Evolutionary conservation across 2,329 filamentous ascomycete species (phyloP).

Genomic region (Aureobasidium lini): DNA sequence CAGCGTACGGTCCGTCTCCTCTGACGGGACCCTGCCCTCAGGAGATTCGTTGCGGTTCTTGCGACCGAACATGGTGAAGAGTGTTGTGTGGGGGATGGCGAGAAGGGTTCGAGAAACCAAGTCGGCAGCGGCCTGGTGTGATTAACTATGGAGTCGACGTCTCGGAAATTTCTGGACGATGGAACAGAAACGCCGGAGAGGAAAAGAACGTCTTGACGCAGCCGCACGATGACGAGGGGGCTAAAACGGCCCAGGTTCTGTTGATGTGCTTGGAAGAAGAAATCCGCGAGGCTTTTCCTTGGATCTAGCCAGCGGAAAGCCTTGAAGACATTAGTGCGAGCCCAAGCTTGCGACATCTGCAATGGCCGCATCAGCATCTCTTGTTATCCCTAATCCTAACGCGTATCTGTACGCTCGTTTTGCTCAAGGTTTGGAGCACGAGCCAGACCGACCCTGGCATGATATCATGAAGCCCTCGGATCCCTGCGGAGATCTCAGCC

Average conservation of each 20-base stretch:
- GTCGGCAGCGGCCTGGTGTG: neutral
- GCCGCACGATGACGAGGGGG: constrained; percentile 4
- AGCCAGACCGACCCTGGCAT: neutral
- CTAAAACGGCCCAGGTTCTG: neutral
- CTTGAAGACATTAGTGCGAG: neutral
- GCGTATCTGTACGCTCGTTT: neutral
- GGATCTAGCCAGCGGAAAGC: neutral
- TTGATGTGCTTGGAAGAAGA: constrained; percentile 2
- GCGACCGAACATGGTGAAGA: constrained; percentile 26
- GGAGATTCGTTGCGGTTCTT: constrained; percentile 18
- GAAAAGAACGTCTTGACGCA: neutral
- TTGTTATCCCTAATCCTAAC: neutral
- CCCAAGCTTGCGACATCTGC: constrained; percentile 1
- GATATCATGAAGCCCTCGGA: neutral
- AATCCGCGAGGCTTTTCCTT: neutral
- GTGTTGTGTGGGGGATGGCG: neutral
- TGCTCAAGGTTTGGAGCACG: neutral
- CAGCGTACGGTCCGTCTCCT: constrained; percentile 22
- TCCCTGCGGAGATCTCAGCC: neutral
- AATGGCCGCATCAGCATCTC: neutral
- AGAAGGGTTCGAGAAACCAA: neutral
- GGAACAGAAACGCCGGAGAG: neutral
- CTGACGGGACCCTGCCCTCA: constrained; percentile 7
- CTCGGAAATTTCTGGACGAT: neutral
- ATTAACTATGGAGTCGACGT: neutral